A percentile compares a stretch with the other conserved stretches of the same genome.
Evolutionary conservation across 2,329 filamentous ascomycete species (phyloP).

Genomic region (Onygenales sp.): DNA sequence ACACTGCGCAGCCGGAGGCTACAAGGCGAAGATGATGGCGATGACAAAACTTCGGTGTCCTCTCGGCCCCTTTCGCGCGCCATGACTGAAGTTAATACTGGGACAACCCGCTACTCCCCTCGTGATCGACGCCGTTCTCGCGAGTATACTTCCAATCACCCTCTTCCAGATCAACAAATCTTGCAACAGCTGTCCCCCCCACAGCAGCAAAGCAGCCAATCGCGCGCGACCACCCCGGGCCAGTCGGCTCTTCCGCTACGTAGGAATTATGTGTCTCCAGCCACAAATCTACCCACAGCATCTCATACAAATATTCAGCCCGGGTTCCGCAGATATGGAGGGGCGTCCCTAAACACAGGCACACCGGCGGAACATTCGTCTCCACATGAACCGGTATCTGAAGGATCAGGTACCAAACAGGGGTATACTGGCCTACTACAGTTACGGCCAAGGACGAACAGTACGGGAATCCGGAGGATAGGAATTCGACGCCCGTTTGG

Average conservation of each 20-base stretch:
- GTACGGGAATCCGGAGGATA: slow-evolving; percentile 25
- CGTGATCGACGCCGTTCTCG: slow-evolving; percentile 22
- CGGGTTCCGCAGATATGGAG: slow-evolving; percentile 29
- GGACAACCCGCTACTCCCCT: slow-evolving; percentile 20
- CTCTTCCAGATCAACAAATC: slow-evolving; percentile 16
- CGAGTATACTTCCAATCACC: slow-evolving; percentile 18
- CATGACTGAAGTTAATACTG: slow-evolving; percentile 29
- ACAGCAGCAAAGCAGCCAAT: slow-evolving; percentile 4
- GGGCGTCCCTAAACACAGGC: not conserved
- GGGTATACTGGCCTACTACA: slow-evolving; percentile 29
- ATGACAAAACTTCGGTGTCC: slow-evolving; percentile 21
- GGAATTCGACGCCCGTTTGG: slow-evolving; percentile 16
- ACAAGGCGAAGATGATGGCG: slow-evolving; percentile 26
- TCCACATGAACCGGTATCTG: slow-evolving; percentile 8
- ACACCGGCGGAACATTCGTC: slow-evolving; percentile 13
- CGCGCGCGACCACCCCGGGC: slow-evolving; percentile 19
- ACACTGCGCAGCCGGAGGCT: slow-evolving; percentile 28
- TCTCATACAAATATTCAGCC: slow-evolving; percentile 31
- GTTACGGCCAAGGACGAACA: slow-evolving; percentile 27
- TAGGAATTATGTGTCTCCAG: slow-evolving; percentile 25
- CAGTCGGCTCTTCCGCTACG: slow-evolving; percentile 29
- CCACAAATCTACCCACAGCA: slow-evolving; percentile 25
- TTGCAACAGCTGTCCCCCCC: slow-evolving; percentile 10
- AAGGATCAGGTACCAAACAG: slow-evolving; percentile 25
- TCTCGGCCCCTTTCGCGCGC: slow-evolving; percentile 33